Evolutionary conservation across 2,329 filamentous ascomycete genomes (phyloP).

Genomic region (Colletotrichum karsti): DNA sequence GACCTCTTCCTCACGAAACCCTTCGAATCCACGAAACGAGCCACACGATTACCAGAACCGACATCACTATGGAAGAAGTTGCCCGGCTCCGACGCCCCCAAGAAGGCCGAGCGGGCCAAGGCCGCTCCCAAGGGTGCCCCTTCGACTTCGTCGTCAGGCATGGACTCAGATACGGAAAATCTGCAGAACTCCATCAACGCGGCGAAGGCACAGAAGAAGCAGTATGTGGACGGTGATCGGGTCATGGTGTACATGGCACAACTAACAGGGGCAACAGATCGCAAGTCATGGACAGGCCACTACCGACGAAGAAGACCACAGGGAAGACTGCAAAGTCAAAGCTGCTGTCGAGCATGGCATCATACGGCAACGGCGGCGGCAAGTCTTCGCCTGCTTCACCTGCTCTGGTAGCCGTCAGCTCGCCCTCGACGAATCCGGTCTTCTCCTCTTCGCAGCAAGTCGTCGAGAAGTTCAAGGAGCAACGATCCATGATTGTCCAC

Average conservation of each 20-base stretch:
- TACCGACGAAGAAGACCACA: constrained; percentile 41
- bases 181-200: constrained; percentile 55
- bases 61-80: constrained; percentile 57
- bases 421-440: constrained; percentile 59
- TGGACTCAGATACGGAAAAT: constrained; percentile 59
- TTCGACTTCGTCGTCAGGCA: constrained; percentile 46
- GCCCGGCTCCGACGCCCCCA: constrained; percentile 33
- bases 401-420: constrained; percentile 61
- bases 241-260: constrained; percentile 17
- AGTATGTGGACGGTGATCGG: constrained; percentile 38
- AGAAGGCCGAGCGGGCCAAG: constrained; percentile 39
- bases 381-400: constrained; percentile 63
- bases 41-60: constrained; percentile 58
- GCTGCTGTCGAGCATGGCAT: constrained; percentile 49
- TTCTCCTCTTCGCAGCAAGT: constrained; percentile 60
- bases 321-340: constrained; percentile 49
- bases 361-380: constrained; percentile 39
- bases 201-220: constrained; percentile 51
- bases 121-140: constrained; percentile 35
- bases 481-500: constrained; percentile 64
- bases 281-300: constrained; percentile 41
- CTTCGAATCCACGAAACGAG: constrained; percentile 54
- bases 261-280: constrained; percentile 43
- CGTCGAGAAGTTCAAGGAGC: constrained; percentile 62
- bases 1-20: constrained; percentile 66